Percentiles rank a stretch among this genome's conserved stretches.
Conservation (phyloP, 352 stramenopile species). For the Phytophthora rubi region DNA sequence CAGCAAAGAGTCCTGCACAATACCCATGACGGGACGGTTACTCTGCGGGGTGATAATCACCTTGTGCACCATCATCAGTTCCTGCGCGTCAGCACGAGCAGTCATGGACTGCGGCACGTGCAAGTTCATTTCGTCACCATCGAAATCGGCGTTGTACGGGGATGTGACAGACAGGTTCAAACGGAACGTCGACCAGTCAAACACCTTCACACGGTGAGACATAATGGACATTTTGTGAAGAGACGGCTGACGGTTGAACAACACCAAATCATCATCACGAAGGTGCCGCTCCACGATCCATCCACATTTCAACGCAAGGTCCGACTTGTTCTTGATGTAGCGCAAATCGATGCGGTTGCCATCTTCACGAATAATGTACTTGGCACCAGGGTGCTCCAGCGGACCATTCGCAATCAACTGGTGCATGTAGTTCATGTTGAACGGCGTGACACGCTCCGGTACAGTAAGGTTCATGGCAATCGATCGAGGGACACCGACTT, state of each 20-base stretch:
- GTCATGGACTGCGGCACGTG: slow-evolving; percentile 98
- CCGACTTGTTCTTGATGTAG: slow-evolving; percentile 98
- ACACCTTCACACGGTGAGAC: slow-evolving; percentile 98
- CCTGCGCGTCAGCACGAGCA: slow-evolving; percentile 96
- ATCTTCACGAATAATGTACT: slow-evolving; percentile 98
- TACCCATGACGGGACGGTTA: slow-evolving; percentile 99
- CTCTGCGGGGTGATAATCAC: slow-evolving; percentile 99
- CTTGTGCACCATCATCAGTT: slow-evolving; percentile 99
- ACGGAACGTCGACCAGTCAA: slow-evolving; percentile 99
- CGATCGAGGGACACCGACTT: slow-evolving; percentile 97
- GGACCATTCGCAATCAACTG: slow-evolving; percentile 97
- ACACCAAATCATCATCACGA: slow-evolving; percentile 97
- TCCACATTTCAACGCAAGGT: slow-evolving; percentile 95
- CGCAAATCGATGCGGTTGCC: slow-evolving; percentile 97
- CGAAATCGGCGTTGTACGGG: slow-evolving; percentile 99
- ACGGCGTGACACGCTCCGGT: slow-evolving; percentile 98
- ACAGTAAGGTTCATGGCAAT: slow-evolving; percentile 99
- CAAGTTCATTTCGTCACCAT: slow-evolving; percentile 99
- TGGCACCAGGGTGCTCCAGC: slow-evolving; percentile 96
- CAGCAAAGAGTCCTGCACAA: slow-evolving; percentile 98
- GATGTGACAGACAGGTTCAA: slow-evolving; percentile 98
- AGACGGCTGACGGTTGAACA: slow-evolving; percentile 99
- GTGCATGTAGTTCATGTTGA: slow-evolving; percentile 97
- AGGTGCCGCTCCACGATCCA: slow-evolving; percentile 99
- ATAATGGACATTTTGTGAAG: slow-evolving; percentile 99